Base-by-base conservation (phyloP, 768 basidiomycete genomes). In the Amanita molliuscula region DNA sequence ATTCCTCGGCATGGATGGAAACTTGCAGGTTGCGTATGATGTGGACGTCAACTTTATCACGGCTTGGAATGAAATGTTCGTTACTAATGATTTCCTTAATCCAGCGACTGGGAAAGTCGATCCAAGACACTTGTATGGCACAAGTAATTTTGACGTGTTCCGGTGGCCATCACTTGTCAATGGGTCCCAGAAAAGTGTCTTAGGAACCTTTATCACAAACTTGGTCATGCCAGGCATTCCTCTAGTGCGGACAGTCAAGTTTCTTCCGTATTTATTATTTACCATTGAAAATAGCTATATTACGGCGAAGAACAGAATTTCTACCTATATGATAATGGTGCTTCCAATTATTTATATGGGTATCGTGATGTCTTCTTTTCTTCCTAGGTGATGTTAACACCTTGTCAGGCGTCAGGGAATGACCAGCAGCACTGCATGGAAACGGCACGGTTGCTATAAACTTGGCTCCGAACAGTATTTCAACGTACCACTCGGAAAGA, bases 1-100 rank as follows among this genome's bases (percentile, higher is more conserved):
- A 44, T 90, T 93, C 71, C 75, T 95, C 42, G 93, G 92, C 47
- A 94, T 95, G 91, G 93, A 96, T 61, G 93, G 93, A 58, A 95
- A 96, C 62, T 72, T 96, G 29, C 77, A 84, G 54, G 93, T 91
- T 47, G 92, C 89, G 8, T 94, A 84, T 65, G 93, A 96, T 60
- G 67, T 90, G 26, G 74, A 81, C 57, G 65, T 71, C 62, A 89
- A 95, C 66, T 92, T 95, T 58, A 70, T 93, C 66, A 84, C 81
- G 0, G 84, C 89, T 0, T 96, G 92, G 92, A 91, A 93, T 61
- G 69, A 90, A 64, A 91, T 95, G 79, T 84, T 91, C 58, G 81
- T 88, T 58, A 75, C 79, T 63, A 82, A 95, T 59, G 93, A 96
- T 59, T 83, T 95, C 58, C 53, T 95, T 45, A 94, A 95, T 61